Evolutionary conservation across 2,329 filamentous ascomycete species (phyloP).

Genomic region (Aspergillus latus): DNA sequence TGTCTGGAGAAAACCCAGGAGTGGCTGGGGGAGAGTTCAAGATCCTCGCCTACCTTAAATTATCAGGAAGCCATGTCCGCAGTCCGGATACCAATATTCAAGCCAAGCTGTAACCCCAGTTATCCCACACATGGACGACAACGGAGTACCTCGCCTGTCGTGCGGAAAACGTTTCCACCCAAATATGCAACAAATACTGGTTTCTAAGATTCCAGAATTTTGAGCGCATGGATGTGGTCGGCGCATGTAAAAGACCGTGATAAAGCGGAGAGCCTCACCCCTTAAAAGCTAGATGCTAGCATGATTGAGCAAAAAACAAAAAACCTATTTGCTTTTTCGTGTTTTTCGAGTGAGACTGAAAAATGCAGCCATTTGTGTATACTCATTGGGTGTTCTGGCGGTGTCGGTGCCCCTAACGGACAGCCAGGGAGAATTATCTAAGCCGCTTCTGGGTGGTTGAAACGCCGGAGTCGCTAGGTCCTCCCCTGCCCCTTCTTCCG

Average conservation of each 20-base stretch:
- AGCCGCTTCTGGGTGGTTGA: slow-evolving; percentile 22
- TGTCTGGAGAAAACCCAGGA: neutral
- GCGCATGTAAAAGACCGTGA: neutral
- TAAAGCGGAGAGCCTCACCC: neutral
- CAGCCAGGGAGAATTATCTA: slow-evolving; percentile 23
- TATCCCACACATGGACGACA: neutral
- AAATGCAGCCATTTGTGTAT: neutral
- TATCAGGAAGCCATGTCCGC: neutral
- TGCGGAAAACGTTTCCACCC: neutral
- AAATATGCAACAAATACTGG: neutral
- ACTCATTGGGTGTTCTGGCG: slow-evolving; percentile 2
- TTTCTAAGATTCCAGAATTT: neutral
- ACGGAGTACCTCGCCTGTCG: neutral
- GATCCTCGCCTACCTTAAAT: neutral
- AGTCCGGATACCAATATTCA: neutral
- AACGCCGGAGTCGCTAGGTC: slow-evolving; percentile 24
- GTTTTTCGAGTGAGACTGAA: neutral
- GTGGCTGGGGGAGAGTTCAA: neutral
- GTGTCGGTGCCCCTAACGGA: slow-evolving; percentile 4
- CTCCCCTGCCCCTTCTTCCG: slow-evolving; percentile 13
- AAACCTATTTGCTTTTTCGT: neutral
- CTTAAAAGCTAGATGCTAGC: too few relatives aligned
- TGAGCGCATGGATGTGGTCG: neutral
- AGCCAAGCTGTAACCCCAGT: neutral
- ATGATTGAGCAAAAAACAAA: neutral